Percentiles rank a stretch among this genome's conserved stretches.
Evolutionary conservation across 2,329 filamentous ascomycete species (phyloP).

Genomic region (Paraconiothyrium sp.): DNA sequence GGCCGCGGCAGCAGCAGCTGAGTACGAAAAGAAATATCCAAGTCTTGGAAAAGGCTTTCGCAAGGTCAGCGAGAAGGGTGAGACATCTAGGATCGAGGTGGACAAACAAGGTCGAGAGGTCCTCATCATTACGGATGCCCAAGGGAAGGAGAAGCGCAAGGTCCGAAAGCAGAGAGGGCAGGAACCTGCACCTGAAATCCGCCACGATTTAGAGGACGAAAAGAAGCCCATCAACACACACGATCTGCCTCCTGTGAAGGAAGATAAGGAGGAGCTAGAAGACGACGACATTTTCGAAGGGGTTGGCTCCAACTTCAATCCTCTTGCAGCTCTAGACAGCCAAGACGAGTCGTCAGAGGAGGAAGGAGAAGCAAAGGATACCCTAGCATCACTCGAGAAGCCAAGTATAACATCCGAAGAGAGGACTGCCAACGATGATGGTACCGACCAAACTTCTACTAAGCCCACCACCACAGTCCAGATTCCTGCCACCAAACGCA

Average conservation of each 20-base stretch:
- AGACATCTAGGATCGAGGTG: conserved; percentile 64
- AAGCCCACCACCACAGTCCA: conserved; percentile 15
- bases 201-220: conserved; percentile 55
- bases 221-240: conserved; percentile 55
- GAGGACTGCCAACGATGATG: neutral
- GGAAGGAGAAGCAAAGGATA: conserved; percentile 43
- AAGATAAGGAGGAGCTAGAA: conserved; percentile 50
- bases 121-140: conserved; percentile 65
- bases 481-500: conserved; percentile 26
- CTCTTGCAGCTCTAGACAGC: conserved; percentile 63
- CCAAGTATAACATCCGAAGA: neutral
- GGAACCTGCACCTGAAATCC: conserved; percentile 45
- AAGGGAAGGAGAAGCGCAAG: conserved; percentile 70
- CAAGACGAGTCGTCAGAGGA: conserved; percentile 58
- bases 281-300: conserved; percentile 72
- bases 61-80: conserved; percentile 60
- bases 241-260: conserved; percentile 49
- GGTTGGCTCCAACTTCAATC: conserved; percentile 68
- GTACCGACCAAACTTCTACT: conserved; percentile 10
- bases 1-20: conserved; percentile 53
- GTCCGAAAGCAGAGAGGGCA: conserved; percentile 61
- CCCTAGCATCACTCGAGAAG: conserved; percentile 8
- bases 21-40: conserved; percentile 52
- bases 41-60: conserved; percentile 65
- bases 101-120: conserved; percentile 67